Evolutionary conservation across 345 rosid genomes (phyloP).

Genomic region (rapeseed (Brassica napus)): DNA sequence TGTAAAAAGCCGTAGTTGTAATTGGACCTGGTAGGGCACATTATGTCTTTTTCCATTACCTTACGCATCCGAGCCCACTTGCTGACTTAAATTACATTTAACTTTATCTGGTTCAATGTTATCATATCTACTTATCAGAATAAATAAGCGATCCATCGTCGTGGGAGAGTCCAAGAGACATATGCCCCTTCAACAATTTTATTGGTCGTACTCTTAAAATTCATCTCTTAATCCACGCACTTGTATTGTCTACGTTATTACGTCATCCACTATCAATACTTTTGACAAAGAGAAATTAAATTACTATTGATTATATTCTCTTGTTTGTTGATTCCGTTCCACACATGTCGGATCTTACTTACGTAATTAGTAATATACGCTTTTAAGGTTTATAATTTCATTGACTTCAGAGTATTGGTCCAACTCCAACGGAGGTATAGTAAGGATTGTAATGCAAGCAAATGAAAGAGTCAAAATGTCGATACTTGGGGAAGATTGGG

Average conservation of each 20-base stretch:
- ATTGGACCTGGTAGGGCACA: conserved; percentile 35
- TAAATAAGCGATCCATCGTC: conserved; percentile 30
- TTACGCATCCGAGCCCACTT: conserved; percentile 31
- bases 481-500: conserved; percentile 62
- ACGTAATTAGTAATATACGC: not conserved
- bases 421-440: conserved; percentile 41
- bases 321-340: conserved; percentile 33
- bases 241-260: conserved; percentile 3
- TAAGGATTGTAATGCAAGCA: conserved; percentile 47
- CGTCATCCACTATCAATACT: conserved; percentile 28
- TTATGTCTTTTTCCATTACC: conserved; percentile 16
- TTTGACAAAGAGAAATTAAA: not conserved
- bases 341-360: conserved; percentile 29
- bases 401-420: conserved; percentile 25
- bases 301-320: not conserved
- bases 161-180: conserved; percentile 42
- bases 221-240: conserved; percentile 31
- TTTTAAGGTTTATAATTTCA: conserved; percentile 12
- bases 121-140: not conserved
- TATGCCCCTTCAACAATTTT: conserved; percentile 40
- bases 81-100: conserved; percentile 22
- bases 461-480: conserved; percentile 54
- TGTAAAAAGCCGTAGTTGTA: conserved; percentile 32
- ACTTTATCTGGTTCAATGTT: not conserved
- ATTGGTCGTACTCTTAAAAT: conserved; percentile 31